A percentile compares a stretch with the other conserved stretches of the same genome.
Evolutionary conservation across 2,329 filamentous ascomycete genomes (phyloP).

Genomic region (Ophiostoma montium): DNA sequence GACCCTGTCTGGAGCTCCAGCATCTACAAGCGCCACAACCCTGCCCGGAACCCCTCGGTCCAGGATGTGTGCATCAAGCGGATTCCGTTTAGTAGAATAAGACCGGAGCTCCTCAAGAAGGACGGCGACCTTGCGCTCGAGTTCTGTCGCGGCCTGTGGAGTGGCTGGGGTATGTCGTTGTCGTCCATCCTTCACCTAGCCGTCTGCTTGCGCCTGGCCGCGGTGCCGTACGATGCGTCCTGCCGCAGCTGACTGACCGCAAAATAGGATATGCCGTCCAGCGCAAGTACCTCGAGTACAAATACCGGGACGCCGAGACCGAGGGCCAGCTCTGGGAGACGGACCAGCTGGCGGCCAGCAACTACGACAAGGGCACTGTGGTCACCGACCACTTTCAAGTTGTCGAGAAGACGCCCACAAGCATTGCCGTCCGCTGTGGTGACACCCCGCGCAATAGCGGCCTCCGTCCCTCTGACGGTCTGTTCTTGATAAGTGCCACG

Average conservation of each 20-base stretch:
- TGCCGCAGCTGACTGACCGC: neutral
- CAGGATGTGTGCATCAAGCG: slow-evolving; percentile 51
- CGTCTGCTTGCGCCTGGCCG: neutral
- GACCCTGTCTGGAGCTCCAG: slow-evolving; percentile 48
- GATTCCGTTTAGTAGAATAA: slow-evolving; percentile 48
- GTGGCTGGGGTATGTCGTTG: slow-evolving; percentile 41
- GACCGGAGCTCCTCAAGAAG: slow-evolving; percentile 48
- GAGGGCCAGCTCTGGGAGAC: slow-evolving; percentile 46
- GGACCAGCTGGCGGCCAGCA: slow-evolving; percentile 37
- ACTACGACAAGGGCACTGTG: slow-evolving; percentile 47
- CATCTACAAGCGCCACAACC: slow-evolving; percentile 45
- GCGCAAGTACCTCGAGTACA: slow-evolving; percentile 41
- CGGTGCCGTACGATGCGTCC: too few relatives aligned
- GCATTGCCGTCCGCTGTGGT: slow-evolving; percentile 51
- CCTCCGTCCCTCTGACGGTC: slow-evolving; percentile 45
- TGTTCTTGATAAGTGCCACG: slow-evolving; percentile 50
- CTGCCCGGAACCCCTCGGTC: slow-evolving; percentile 44
- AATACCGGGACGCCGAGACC: slow-evolving; percentile 42
- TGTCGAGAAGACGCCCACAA: slow-evolving; percentile 44
- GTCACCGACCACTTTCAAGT: slow-evolving; percentile 64
- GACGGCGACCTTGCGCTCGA: slow-evolving; percentile 44
- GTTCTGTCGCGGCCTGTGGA: slow-evolving; percentile 56
- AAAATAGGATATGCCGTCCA: slow-evolving; percentile 42
- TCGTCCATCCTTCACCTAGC: neutral
- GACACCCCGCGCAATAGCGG: slow-evolving; percentile 45